Evolutionary conservation across 2,329 filamentous ascomycete genomes (phyloP).

Genomic region (Cercospora canescens): DNA sequence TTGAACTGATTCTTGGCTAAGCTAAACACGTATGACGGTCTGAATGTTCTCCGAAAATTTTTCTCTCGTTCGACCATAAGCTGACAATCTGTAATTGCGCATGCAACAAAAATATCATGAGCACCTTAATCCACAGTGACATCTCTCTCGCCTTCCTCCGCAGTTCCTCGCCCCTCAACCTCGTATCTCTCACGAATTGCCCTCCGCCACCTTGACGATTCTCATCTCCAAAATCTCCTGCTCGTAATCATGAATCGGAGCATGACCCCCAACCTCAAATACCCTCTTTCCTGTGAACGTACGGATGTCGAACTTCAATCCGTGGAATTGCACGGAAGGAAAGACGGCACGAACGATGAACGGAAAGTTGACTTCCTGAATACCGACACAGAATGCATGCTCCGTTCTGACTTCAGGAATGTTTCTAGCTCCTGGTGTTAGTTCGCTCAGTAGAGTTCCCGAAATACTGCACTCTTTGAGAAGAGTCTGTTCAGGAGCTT

Average conservation of each 20-base stretch:
- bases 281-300: not conserved
- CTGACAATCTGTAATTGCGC: no score
- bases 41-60: not conserved
- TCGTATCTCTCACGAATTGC: no score
- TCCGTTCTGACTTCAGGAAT: not conserved
- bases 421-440: not conserved
- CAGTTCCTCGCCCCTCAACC: no score
- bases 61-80: no score
- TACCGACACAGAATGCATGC: not conserved
- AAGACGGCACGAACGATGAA: not conserved
- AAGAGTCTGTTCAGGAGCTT: not conserved
- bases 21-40: not conserved
- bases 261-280: not conserved
- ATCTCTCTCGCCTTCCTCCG: no score
- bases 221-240: not conserved
- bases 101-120: no score
- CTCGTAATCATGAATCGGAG: not conserved
- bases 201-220: no score
- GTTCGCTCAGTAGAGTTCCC: not conserved
- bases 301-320: not conserved
- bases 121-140: no score
- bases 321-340: not conserved
- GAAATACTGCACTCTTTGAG: not conserved
- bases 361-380: not conserved
- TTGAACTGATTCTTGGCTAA: not conserved